phyloP scores from a whole-genome alignment of 441 rosid species.

The Croton setiger region DNA sequence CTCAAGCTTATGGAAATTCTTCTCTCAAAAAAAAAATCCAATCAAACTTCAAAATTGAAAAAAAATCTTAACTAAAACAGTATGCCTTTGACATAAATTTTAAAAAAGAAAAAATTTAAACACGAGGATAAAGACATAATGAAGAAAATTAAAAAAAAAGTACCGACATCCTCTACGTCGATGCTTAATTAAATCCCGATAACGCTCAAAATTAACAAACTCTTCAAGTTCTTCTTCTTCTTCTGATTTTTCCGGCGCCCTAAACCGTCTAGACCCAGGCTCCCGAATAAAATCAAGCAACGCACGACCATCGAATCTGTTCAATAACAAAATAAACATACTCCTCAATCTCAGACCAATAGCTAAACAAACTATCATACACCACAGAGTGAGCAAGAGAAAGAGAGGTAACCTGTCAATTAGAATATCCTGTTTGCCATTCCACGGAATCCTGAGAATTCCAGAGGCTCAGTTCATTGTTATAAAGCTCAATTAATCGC shows the following conservation, averaged over 20 bases:
- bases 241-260: conserved; percentile 58
- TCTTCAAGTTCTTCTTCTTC: conserved; percentile 96
- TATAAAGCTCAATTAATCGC: no score
- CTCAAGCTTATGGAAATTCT: conserved; percentile 31
- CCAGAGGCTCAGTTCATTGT: neutral
- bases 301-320: conserved; percentile 94
- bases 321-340: conserved; percentile 1
- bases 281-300: conserved; percentile 93
- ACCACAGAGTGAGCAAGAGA: conserved; percentile 7
- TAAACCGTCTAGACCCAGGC: conserved; percentile 42
- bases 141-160: conserved; percentile 44
- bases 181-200: conserved; percentile 99
- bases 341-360: neutral
- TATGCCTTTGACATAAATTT: conserved; percentile 17
- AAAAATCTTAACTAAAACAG: conserved; percentile 15
- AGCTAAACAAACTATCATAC: neutral
- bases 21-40: conserved; percentile 9
- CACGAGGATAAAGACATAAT: conserved; percentile 26
- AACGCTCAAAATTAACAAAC: conserved; percentile 99
- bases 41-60: conserved; percentile 9
- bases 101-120: conserved; percentile 9
- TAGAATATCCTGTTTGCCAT: conserved; percentile 77
- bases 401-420: conserved; percentile 55
- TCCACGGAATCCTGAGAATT: conserved; percentile 81
- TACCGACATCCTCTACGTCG: conserved; percentile 99